Base-by-base conservation (phyloP, 192 early-diverging fungal species). In the Gigaspora rosea region DNA sequence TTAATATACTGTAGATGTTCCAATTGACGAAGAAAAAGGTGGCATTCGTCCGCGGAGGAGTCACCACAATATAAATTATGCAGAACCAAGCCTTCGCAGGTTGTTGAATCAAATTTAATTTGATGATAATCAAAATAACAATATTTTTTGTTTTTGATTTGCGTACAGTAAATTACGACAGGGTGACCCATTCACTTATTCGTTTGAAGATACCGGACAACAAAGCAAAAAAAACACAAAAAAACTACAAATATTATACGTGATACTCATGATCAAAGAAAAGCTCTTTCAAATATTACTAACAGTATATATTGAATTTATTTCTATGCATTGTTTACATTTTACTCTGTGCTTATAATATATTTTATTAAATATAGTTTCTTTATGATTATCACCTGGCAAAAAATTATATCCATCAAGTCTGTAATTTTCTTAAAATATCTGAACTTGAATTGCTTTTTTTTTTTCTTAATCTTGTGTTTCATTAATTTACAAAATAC, bases 1-100 rank as follows among this genome's bases (percentile, higher is more conserved):
- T 63, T 11, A 6, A n/a, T n/a, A n/a, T 63, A 22, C 8, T 36
- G 65, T 35, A 36, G 36, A 67, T n/a, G 15, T n/a, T 46, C 8
- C 36, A 46, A n/a, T 35, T 15, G 13, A 46, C 5, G 41, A 35
- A 46, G 41, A 67, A 67, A 2, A 5, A 35, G 18, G 13, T 67
- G 36, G 18, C 62, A 64, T 32, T 64, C 62, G 62, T 27, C 11
- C 62, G 32, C 18, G 62, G 32, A 4, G 67, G 18, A 69, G 47
- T 46, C 10, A 18, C 2, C 46, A 46, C 3, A 22, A 27, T 35
- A 12, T 71, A 18, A 71, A 36, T 71, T 71, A 71, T 54, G 51
- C 70, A 20, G 70, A 71, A 54, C 70, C 70, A 33, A 71, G 70
- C 22, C 70, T 71, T 57, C 70, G 70, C 16, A 71, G 70, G 70